Evolutionary conservation across 352 stramenopile genomes (phyloP), one percentile per base, ranked within the genome.

Genomic region (Halophytophthora batemanensis): DNA sequence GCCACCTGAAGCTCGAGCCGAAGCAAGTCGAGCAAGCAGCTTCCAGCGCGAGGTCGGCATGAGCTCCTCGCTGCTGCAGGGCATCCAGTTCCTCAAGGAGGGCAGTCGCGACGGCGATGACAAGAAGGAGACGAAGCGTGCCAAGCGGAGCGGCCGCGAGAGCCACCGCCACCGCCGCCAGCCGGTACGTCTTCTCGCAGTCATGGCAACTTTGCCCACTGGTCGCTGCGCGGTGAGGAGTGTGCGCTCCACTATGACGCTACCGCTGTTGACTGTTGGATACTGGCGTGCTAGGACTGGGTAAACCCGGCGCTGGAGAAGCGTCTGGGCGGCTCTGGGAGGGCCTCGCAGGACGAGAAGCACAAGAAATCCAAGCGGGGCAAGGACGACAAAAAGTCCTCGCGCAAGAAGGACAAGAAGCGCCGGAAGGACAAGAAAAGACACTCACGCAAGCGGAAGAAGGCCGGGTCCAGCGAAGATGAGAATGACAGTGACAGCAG

Each of bases 41-140:
- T n/a, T n/a, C n/a, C n/a, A n/a, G n/a, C n/a, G n/a, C n/a, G n/a
- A n/a, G n/a, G n/a, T n/a, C n/a, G n/a, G n/a, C 0, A 77, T 80
- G 70, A 75, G 64, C 53, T 71, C 70, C 41, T 74, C 64, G 33
- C 45, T 93, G 42, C 56, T 93, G 46, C 61, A 82, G 15, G 82
- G 82, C 6, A 83, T 93, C 47, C 73, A 67, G 71, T 90, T 93
- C 66, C 61, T 85, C 38, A 56, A 61, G 37, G 60, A 53, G n/a
- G 65, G 64, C 22, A 61, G 48, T 46, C 49, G 41, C 3, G 52
- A 51, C 17, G 40, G 35, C n/a, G 50, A 55, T 25, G 48, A 65
- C 43, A 57, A 54, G 50, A 54, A n/a, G 50, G 64, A 64, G 28
- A 54, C 54, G 34, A 56, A 68, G 50, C n/a, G n/a, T n/a, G n/a